Evolutionary conservation across 768 basidiomycete species (phyloP).

Genomic region (Tulasnella calospora): DNA sequence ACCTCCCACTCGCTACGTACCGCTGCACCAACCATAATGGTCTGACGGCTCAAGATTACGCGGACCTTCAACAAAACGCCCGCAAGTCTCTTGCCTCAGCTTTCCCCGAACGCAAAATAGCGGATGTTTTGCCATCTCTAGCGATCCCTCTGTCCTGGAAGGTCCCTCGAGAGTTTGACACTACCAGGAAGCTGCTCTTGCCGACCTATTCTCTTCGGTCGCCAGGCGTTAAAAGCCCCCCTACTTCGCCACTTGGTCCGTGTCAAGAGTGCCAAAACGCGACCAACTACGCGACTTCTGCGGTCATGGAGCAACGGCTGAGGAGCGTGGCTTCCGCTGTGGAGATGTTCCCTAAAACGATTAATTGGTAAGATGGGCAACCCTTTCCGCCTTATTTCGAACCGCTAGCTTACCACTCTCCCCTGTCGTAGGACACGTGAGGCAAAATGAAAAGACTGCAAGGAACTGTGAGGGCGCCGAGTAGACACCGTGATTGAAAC

Average conservation of each 20-base stretch:
- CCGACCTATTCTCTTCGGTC: background rate
- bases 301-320: background rate
- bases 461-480: background rate
- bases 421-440: background rate
- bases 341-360: conserved; percentile 5
- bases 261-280: background rate
- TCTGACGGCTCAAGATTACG: background rate
- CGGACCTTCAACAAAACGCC: background rate
- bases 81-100: background rate
- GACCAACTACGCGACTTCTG: background rate
- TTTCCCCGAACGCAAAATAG: conserved; percentile 6
- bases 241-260: background rate
- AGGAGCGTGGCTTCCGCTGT: background rate
- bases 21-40: background rate
- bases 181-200: background rate
- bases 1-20: background rate
- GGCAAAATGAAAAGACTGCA: background rate
- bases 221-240: background rate
- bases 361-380: background rate
- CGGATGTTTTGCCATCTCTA: background rate
- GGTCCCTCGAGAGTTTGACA: background rate
- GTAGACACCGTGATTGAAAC: background rate
- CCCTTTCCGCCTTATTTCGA: background rate
- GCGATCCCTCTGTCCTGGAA: background rate
- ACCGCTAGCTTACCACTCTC: background rate